These are phyloP conservation scores for Lactarius vividus DNA, from an alignment of 768 basidiomycete genomes.

Conservation along the genomic window DNA sequence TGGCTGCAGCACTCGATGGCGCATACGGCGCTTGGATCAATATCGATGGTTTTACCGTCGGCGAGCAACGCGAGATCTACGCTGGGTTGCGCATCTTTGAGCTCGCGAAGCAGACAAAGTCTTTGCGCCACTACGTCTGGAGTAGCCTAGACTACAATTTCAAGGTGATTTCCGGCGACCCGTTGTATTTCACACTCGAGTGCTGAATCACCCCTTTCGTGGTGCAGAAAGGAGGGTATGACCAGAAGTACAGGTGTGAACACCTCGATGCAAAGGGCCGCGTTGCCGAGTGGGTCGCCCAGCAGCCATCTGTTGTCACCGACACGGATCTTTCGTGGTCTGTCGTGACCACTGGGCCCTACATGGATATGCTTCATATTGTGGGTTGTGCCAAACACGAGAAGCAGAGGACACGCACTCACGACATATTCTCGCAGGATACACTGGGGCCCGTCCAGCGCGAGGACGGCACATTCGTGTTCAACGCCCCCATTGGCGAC, in stretches of 20 bases:
- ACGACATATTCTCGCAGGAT: constrained; percentile 4
- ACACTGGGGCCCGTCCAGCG: constrained; percentile 30
- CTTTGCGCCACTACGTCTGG: constrained; percentile 42
- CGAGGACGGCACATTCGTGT: constrained; percentile 34
- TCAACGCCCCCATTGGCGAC: constrained; percentile 31
- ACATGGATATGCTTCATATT: constrained; percentile 43
- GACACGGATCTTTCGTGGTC: constrained; percentile 38
- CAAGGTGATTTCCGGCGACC: constrained; percentile 32
- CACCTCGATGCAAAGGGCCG: constrained; percentile 43
- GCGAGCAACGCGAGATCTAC: constrained; percentile 41
- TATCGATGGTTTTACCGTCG: constrained; percentile 37
- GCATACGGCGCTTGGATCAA: constrained; percentile 41
- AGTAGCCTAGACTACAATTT: constrained; percentile 40
- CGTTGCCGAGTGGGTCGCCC: constrained; percentile 38
- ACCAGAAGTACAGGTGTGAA: constrained; percentile 35
- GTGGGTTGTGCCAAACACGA: constrained; percentile 29
- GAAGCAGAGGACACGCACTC: not conserved
- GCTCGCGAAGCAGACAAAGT: constrained; percentile 35
- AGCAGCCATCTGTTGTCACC: constrained; percentile 35
- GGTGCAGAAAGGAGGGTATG: not conserved
- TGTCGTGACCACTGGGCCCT: constrained; percentile 40
- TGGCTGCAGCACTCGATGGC: constrained; percentile 36
- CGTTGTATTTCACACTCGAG: not conserved
- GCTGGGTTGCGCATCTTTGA: constrained; percentile 43
- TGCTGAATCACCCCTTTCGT: not conserved